Evolutionary conservation across 2,329 filamentous ascomycete genomes (phyloP), one percentile per base, ranked within the genome.

Genomic region (Cadophora luteo-olivacea): DNA sequence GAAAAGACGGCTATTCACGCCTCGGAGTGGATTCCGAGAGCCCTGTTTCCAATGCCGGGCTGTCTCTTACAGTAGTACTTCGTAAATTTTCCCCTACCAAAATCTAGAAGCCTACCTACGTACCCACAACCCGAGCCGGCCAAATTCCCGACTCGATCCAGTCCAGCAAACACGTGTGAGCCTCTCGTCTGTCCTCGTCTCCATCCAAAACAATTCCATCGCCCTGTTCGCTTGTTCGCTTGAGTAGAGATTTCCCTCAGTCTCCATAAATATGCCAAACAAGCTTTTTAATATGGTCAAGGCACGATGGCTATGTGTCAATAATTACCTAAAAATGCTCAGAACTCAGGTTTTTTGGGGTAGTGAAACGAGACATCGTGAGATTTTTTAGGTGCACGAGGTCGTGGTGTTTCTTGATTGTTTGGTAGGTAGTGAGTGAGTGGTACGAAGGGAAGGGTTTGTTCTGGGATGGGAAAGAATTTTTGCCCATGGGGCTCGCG

Each of bases 1-100:
- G 12, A 5, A 45, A 45, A 16, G 12, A 54, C 52, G 52, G 52
- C 57, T 60, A 60, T 60, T 60, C 57, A 60, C 57, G 57, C 57
- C 57, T 60, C 57, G 11, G 12, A 25, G 36, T 41, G 57, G 57
- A 60, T 24, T 38, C 32, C 24, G 36, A 38, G 36, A 6, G 11
- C 16, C 41, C 29, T 29, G 29, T 29, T 5, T 29, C 29, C 29
- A 29, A 29, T 29, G 29, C 29, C 29, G 29, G 29, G 29, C 29
- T 29, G 29, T 11, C 33, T 11, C 33, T 5, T 5, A 36, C 33
- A 36, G 5, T 36, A 36, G 11, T 36, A 36, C 5, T 36, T 36
- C 33, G 6, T 36, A 6, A 5, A 45, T 45, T 45, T 45, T 45
- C 41, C 41, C 41, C 16, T 45, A 45, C 41, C 12, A 38, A 38